Evolutionary conservation across 176 grass and related monocot species (phyloP).

Genomic region (Bolboschoenus planiculmis): DNA sequence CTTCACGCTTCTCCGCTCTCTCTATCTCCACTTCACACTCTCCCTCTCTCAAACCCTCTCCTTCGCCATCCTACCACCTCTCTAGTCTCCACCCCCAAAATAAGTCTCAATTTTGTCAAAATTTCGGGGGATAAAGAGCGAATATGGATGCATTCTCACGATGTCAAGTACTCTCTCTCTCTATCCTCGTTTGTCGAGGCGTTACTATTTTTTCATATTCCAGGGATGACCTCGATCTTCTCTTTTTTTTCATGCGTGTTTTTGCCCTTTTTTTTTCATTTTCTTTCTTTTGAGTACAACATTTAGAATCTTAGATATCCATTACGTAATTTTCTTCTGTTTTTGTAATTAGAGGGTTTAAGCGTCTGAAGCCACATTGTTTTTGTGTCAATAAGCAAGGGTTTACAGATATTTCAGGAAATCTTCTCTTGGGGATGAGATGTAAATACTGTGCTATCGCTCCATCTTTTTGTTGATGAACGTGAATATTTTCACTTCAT

Average conservation of each 20-base stretch:
- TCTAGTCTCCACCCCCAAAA: background rate
- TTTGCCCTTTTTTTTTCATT: background rate
- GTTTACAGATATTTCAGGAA: background rate
- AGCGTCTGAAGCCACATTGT: background rate
- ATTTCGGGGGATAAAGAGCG: background rate
- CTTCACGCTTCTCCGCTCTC: background rate
- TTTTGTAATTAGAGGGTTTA: background rate
- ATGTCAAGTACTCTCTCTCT: background rate
- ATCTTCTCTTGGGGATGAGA: background rate
- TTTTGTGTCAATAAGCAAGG: background rate
- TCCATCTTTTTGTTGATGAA: background rate
- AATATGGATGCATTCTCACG: background rate
- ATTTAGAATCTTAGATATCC: background rate
- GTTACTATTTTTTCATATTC: background rate
- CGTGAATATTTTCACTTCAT: background rate
- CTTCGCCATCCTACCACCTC: background rate
- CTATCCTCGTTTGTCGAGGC: background rate
- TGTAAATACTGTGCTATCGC: background rate
- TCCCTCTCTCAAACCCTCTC: background rate
- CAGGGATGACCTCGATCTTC: background rate
- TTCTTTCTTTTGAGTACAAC: background rate
- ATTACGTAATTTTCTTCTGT: background rate
- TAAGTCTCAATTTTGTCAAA: background rate
- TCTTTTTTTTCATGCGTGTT: background rate
- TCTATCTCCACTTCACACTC: conserved; percentile 3